Evolutionary conservation across 2,329 filamentous ascomycete species (phyloP).

Genomic region (Boeremia lycopersici): DNA sequence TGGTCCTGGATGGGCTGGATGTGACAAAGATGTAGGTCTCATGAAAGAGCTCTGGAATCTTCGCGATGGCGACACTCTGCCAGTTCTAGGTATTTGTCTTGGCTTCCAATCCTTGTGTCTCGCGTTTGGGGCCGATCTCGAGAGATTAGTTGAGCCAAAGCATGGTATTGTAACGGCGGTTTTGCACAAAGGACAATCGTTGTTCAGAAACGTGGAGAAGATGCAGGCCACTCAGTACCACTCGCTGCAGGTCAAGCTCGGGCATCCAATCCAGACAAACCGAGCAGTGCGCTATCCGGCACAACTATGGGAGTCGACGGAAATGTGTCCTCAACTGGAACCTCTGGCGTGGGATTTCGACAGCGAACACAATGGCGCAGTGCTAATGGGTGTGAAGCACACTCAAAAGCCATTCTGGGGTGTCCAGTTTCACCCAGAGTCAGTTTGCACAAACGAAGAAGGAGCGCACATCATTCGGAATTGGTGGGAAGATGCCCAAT

Average conservation of each 20-base stretch:
- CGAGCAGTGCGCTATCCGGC: conserved; percentile 45
- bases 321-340: conserved; percentile 45
- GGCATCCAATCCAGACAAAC: conserved; percentile 36
- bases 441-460: conserved; percentile 75
- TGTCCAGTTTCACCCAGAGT: conserved; percentile 90
- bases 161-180: conserved; percentile 81
- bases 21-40: conserved; percentile 77
- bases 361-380: conserved; percentile 55
- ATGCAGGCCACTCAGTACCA: conserved; percentile 81
- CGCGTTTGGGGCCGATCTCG: conserved; percentile 69
- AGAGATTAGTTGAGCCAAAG: conserved; percentile 71
- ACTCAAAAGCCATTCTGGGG: conserved; percentile 76
- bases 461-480: conserved; percentile 70
- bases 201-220: conserved; percentile 67
- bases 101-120: conserved; percentile 84
- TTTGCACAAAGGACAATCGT: conserved; percentile 63
- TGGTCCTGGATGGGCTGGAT: conserved; percentile 81
- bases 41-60: conserved; percentile 79
- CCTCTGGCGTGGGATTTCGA: conserved; percentile 57
- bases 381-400: conserved; percentile 81
- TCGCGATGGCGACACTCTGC: conserved; percentile 64
- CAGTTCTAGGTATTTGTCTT: conserved; percentile 85
- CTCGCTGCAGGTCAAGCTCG: conserved; percentile 59
- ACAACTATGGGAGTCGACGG: conserved; percentile 49
- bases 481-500: conserved; percentile 72